Conservation (phyloP, 257 asterid species). For the Solanum commersonii region DNA sequence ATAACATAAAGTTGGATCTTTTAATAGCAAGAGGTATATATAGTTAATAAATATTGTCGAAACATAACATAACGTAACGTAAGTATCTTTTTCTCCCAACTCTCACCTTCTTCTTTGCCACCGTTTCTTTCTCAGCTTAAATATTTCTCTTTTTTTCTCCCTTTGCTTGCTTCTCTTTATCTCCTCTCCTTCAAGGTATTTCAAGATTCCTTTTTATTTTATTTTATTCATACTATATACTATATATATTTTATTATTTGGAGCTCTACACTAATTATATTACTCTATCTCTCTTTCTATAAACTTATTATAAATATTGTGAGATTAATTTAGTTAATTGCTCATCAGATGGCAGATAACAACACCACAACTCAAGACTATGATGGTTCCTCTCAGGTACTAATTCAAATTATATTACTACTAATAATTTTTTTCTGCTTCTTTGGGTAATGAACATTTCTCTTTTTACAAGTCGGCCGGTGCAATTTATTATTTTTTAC, state of each 20-base stretch:
- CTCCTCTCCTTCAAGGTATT: slow-evolving; percentile 54
- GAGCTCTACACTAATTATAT: not conserved
- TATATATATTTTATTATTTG: not conserved
- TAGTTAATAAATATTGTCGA: not conserved
- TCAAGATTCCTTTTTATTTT: slow-evolving; percentile 19
- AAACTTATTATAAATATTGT: not conserved
- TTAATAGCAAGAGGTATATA: not conserved
- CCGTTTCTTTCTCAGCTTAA: not conserved
- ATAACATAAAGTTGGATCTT: not conserved
- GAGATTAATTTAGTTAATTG: not conserved
- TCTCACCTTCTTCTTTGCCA: not conserved
- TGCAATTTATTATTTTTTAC: too few species aligned
- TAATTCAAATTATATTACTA: not conserved
- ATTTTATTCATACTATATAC: not conserved
- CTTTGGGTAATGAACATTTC: not conserved
- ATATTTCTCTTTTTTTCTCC: slow-evolving; percentile 1
- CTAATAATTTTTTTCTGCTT: not conserved
- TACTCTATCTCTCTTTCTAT: not conserved
- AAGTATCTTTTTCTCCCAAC: not conserved
- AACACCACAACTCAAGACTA: slow-evolving; percentile 4
- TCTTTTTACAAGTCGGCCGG: not conserved
- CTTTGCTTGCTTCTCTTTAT: slow-evolving; percentile 37
- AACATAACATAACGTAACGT: not conserved
- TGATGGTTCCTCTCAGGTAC: slow-evolving; percentile 17
- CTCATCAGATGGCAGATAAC: slow-evolving; percentile 11